phyloP scores from a whole-genome alignment of 2,329 filamentous ascomycete genomes.

The Neopestalotiopsis rosae region DNA sequence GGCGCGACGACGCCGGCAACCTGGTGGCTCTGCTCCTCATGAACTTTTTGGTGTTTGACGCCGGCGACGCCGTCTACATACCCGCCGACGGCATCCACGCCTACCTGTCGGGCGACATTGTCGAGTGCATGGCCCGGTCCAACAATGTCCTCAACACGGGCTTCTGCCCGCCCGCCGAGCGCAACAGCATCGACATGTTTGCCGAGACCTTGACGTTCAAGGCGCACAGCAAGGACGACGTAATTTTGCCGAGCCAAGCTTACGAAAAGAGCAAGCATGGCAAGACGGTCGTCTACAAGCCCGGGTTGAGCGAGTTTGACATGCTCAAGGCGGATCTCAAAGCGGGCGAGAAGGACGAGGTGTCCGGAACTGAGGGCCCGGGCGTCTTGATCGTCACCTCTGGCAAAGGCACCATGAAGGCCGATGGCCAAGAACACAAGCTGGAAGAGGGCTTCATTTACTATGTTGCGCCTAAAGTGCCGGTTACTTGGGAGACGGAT shows the following conservation, averaged over 20 bases:
- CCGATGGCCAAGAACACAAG: slow-evolving; percentile 55
- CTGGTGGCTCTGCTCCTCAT: slow-evolving; percentile 74
- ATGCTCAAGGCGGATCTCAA: slow-evolving; percentile 66
- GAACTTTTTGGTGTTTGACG: slow-evolving; percentile 72
- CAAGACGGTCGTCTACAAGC: slow-evolving; percentile 67
- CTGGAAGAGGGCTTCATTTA: slow-evolving; percentile 68
- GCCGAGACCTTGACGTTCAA: slow-evolving; percentile 66
- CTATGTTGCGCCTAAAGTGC: slow-evolving; percentile 65
- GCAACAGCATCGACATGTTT: slow-evolving; percentile 70
- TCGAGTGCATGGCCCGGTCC: slow-evolving; percentile 79
- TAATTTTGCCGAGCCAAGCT: slow-evolving; percentile 54
- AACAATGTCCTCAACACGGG: slow-evolving; percentile 79
- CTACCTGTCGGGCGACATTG: slow-evolving; percentile 74
- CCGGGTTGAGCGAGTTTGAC: slow-evolving; percentile 75
- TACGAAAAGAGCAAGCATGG: slow-evolving; percentile 60
- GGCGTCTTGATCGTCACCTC: slow-evolving; percentile 67
- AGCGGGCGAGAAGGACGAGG: slow-evolving; percentile 61
- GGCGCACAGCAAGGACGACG: slow-evolving; percentile 62
- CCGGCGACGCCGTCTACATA: slow-evolving; percentile 73
- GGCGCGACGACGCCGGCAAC: slow-evolving; percentile 66
- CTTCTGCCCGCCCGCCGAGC: slow-evolving; percentile 71
- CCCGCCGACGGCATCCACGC: slow-evolving; percentile 78
- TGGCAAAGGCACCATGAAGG: slow-evolving; percentile 62
- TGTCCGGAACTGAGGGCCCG: slow-evolving; percentile 62
- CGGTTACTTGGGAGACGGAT: slow-evolving; percentile 37